Percentiles rank a stretch among this genome's conserved stretches.
Evolutionary conservation across 257 asterid species (phyloP).

Genomic region (Solanum virginianum): DNA sequence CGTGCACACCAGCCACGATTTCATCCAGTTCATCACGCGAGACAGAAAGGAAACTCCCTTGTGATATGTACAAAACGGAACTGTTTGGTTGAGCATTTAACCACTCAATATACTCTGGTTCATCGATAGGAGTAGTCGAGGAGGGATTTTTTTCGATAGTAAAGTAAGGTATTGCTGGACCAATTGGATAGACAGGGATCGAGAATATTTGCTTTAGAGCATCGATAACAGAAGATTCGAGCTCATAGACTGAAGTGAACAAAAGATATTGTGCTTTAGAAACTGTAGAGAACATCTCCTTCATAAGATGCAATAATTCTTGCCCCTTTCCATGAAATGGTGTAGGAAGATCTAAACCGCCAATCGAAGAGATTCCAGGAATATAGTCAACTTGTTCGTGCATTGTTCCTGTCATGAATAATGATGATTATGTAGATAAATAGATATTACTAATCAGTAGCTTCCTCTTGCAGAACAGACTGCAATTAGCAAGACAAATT

Average conservation of each 20-base stretch:
- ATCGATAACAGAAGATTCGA: constrained; percentile 30
- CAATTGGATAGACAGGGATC: constrained; percentile 23
- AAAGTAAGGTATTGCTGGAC: constrained; percentile 27
- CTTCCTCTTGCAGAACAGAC: not conserved
- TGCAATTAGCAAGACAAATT: not conserved
- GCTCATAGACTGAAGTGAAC: constrained; percentile 28
- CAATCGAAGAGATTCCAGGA: constrained; percentile 38
- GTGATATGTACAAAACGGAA: constrained; percentile 49
- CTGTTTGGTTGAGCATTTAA: constrained; percentile 31
- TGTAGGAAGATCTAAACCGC: constrained; percentile 31
- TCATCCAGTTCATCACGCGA: constrained; percentile 39
- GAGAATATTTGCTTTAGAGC: constrained; percentile 10
- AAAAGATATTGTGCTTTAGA: constrained; percentile 25
- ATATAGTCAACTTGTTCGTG: constrained; percentile 29
- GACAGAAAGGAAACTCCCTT: constrained; percentile 41
- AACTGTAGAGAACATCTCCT: constrained; percentile 1
- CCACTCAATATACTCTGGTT: constrained; percentile 23
- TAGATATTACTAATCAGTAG: not conserved
- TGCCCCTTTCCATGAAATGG: constrained; percentile 1
- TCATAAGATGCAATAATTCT: not conserved
- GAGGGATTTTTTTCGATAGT: not conserved
- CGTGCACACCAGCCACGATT: constrained; percentile 20
- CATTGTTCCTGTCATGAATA: constrained; percentile 17
- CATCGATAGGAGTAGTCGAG: not conserved
- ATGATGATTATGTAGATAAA: not conserved